Evolutionary conservation across 208 protist species (phyloP).

Genomic region (Leishmania lainsoni): DNA sequence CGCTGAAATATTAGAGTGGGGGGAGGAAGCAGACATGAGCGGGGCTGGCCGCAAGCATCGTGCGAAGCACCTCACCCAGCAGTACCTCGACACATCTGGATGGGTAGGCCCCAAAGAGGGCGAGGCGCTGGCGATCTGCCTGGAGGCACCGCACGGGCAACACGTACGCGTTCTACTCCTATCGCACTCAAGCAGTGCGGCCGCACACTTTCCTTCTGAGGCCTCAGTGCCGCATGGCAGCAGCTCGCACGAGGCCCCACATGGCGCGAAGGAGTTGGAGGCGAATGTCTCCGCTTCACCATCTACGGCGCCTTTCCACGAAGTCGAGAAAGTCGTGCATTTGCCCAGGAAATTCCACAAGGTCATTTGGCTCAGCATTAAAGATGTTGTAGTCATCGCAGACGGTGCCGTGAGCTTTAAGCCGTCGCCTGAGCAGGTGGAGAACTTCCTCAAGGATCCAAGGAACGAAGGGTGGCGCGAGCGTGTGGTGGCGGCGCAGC

Average conservation of each 20-base stretch:
- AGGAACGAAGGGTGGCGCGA: conserved; percentile 41
- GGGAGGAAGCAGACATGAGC: conserved; percentile 50
- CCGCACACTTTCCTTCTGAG: not conserved
- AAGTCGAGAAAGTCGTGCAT: conserved; percentile 50
- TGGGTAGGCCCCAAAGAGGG: conserved; percentile 57
- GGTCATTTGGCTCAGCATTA: conserved; percentile 84
- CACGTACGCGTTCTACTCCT: conserved; percentile 67
- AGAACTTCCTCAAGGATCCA: conserved; percentile 54
- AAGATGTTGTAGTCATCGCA: conserved; percentile 75
- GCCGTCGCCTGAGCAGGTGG: conserved; percentile 77
- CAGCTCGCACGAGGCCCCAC: not conserved
- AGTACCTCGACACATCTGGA: conserved; percentile 63
- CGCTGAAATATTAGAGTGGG: not conserved
- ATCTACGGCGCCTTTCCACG: not conserved
- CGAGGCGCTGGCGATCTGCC: conserved; percentile 69
- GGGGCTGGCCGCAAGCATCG: conserved; percentile 81
- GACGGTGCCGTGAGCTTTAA: conserved; percentile 70
- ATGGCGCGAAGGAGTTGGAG: not conserved
- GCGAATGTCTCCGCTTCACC: not conserved
- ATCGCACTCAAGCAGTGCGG: not conserved
- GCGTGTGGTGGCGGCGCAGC: conserved; percentile 47
- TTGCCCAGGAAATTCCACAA: conserved; percentile 90
- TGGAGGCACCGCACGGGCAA: conserved; percentile 70
- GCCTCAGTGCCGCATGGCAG: not conserved
- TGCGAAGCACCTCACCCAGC: conserved; percentile 80